Evolutionary conservation across 2,329 filamentous ascomycete genomes (phyloP).

Genomic region (Xylaria polymorpha): DNA sequence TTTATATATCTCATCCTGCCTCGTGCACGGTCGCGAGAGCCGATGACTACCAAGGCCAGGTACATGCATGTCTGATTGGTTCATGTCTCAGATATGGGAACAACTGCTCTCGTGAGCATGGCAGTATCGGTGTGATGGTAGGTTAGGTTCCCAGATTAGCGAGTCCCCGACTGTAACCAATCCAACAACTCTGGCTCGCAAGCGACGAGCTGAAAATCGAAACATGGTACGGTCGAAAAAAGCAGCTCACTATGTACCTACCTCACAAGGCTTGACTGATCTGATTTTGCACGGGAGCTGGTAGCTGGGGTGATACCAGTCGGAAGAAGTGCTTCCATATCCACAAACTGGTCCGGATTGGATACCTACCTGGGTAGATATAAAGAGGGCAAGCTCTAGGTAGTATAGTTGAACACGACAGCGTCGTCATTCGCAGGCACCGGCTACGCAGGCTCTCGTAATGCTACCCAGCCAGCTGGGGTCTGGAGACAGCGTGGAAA

Average conservation of each 20-base stretch:
- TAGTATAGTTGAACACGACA: neutral
- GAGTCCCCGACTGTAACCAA: slow-evolving; percentile 10
- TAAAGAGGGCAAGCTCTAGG: neutral
- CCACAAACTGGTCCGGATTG: slow-evolving; percentile 2
- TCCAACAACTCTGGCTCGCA: slow-evolving; percentile 7
- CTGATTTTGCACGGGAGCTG: neutral
- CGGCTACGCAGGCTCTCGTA: neutral
- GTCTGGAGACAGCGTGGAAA: neutral
- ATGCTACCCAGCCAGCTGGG: slow-evolving; percentile 1
- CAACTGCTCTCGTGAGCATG: slow-evolving; percentile 30
- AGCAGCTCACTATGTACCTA: neutral
- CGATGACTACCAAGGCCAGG: slow-evolving; percentile 21
- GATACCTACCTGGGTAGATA: neutral
- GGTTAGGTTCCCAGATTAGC: slow-evolving; percentile 11
- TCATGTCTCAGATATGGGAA: slow-evolving; percentile 30
- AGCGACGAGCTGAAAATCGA: slow-evolving; percentile 20
- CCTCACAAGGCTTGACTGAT: neutral
- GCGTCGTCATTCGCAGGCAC: neutral
- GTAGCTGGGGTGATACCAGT: neutral
- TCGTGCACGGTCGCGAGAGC: slow-evolving; percentile 23
- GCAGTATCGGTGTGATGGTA: slow-evolving; percentile 23
- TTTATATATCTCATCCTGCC: slow-evolving; percentile 30
- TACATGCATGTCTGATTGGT: slow-evolving; percentile 34
- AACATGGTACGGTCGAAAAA: neutral
- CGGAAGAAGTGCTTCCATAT: slow-evolving; percentile 33